Evolutionary conservation across 805 yeast species (phyloP).

Genomic region (Schizosaccharomyces cryophilus): DNA sequence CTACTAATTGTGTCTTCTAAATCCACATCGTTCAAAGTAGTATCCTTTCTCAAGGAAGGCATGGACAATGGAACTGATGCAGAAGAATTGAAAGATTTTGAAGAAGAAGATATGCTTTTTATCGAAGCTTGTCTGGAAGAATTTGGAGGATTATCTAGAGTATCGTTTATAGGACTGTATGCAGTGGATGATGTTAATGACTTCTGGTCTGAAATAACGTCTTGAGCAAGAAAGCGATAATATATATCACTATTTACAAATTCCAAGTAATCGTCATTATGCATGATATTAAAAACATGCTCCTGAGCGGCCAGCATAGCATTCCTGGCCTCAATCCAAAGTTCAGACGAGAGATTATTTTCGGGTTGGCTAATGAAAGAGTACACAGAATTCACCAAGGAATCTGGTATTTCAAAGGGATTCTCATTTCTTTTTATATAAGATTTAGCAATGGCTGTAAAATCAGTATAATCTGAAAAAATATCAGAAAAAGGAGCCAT

Average conservation of each 20-base stretch:
- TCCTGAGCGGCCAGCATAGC: not conserved
- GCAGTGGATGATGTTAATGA: not conserved
- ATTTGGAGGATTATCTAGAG: too few relatives aligned
- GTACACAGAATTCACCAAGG: not conserved
- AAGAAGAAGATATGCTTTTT: not conserved
- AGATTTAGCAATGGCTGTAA: not conserved
- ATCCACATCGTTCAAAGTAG: not conserved
- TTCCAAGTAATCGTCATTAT: not conserved
- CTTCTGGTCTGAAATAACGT: not conserved
- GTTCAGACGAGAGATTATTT: not conserved
- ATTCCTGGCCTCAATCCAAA: not conserved
- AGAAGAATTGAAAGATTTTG: not conserved
- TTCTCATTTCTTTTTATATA: not conserved
- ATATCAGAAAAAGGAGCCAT: not conserved
- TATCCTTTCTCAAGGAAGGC: not conserved
- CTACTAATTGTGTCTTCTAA: not conserved
- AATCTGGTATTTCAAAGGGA: not conserved
- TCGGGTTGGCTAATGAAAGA: not conserved
- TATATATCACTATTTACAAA: not conserved
- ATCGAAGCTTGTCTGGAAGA: not conserved
- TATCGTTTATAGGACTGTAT: too few relatives aligned
- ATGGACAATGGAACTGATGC: not conserved
- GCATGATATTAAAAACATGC: not conserved
- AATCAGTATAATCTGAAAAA: not conserved
- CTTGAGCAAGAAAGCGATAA: constrained; percentile 1